Conservation (phyloP, 2,329 filamentous ascomycete species). For the Davidsoniella australis region DNA sequence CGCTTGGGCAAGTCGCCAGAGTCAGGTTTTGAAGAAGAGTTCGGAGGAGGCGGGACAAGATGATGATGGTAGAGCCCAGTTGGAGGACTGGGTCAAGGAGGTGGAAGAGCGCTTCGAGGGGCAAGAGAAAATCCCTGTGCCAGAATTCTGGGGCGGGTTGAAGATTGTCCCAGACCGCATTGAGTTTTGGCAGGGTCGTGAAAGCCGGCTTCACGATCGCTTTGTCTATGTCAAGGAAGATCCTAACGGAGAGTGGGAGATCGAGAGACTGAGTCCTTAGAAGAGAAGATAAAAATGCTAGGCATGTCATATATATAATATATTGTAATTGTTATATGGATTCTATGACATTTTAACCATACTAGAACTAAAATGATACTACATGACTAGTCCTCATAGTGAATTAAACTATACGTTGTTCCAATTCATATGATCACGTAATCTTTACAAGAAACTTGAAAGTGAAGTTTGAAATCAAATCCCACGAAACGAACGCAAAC, state of each 20-base stretch:
- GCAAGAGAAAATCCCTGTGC: slow-evolving; percentile 67
- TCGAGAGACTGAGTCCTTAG: slow-evolving; percentile 60
- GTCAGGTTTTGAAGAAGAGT: slow-evolving; percentile 45
- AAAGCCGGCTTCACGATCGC: slow-evolving; percentile 81
- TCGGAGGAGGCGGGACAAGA: slow-evolving; percentile 14
- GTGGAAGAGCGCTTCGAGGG: slow-evolving; percentile 60
- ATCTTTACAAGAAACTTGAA: neutral
- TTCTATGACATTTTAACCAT: no score
- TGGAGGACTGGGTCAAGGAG: slow-evolving; percentile 65
- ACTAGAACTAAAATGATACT: no score
- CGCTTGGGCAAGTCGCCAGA: slow-evolving; percentile 88
- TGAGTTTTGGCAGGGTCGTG: slow-evolving; percentile 92
- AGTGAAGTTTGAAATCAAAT: neutral
- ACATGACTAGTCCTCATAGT: no score
- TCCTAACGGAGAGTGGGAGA: slow-evolving; percentile 37
- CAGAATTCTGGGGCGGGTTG: slow-evolving; percentile 87
- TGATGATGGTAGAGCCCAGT: slow-evolving; percentile 49
- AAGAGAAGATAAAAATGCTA: neutral
- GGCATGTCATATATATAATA: no score
- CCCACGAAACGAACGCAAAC: neutral
- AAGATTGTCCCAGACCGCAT: slow-evolving; percentile 70
- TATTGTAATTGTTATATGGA: no score
- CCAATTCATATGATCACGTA: no score
- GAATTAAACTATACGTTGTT: no score
- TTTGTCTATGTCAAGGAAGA: slow-evolving; percentile 51